A percentile compares a stretch with the other conserved stretches of the same genome.
Evolutionary conservation across 2,329 filamentous ascomycete genomes (phyloP).

Genomic region (Trichoderma polysporum): DNA sequence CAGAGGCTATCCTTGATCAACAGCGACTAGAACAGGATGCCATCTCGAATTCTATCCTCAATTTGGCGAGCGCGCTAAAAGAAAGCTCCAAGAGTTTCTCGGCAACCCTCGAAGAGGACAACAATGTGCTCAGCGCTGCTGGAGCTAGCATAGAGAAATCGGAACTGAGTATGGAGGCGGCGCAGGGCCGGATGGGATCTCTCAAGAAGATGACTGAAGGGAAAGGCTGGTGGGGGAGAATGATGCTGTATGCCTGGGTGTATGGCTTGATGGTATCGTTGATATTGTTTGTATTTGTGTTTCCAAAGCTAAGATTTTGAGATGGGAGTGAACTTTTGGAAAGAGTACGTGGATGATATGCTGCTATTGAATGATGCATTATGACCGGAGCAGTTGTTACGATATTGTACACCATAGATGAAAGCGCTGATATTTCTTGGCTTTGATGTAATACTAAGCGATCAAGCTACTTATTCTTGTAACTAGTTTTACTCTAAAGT

Average conservation of each 20-base stretch:
- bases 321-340: neutral
- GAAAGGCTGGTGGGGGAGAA: slow-evolving; percentile 79
- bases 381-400: neutral
- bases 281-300: slow-evolving; percentile 76
- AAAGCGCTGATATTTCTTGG: slow-evolving; percentile 8
- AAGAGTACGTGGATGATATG: neutral
- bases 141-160: slow-evolving; percentile 75
- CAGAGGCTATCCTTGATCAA: slow-evolving; percentile 72
- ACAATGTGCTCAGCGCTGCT: slow-evolving; percentile 69
- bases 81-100: slow-evolving; percentile 71
- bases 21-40: slow-evolving; percentile 80
- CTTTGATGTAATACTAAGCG: slow-evolving; percentile 4
- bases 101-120: slow-evolving; percentile 67
- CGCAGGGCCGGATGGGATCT: slow-evolving; percentile 73
- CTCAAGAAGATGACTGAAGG: slow-evolving; percentile 82
- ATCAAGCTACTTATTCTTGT: neutral
- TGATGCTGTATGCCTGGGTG: slow-evolving; percentile 83
- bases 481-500: too few relatives aligned
- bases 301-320: slow-evolving; percentile 84
- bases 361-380: neutral
- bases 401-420: slow-evolving; percentile 8
- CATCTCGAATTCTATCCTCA: slow-evolving; percentile 76
- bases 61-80: slow-evolving; percentile 77
- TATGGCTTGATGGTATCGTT: slow-evolving; percentile 77
- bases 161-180: slow-evolving; percentile 71